Conservation (phyloP, 2,329 filamentous ascomycete genomes). For the Metarhizium album region DNA sequence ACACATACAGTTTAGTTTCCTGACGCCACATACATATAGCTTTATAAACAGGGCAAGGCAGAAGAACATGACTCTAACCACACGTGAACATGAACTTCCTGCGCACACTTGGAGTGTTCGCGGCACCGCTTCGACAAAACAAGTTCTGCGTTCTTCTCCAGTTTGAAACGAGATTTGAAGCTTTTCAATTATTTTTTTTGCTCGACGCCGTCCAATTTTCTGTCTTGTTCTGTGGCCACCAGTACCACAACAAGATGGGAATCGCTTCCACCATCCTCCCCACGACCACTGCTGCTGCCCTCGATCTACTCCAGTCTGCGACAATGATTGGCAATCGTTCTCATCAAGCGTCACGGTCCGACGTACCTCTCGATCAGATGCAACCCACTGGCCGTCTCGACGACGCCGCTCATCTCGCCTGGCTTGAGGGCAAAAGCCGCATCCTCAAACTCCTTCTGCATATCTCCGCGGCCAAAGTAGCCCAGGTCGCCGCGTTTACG, state of each 20-base stretch:
- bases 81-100: not conserved
- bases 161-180: not conserved
- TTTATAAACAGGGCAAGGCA: not conserved
- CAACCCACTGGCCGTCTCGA: constrained; percentile 87
- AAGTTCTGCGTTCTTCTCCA: too few species aligned
- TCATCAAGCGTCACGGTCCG: not conserved
- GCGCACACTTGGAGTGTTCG: not conserved
- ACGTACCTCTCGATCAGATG: constrained; percentile 88
- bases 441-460: constrained; percentile 98
- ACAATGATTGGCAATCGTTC: not conserved
- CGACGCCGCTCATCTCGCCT: constrained; percentile 75
- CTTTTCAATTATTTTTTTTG: not conserved
- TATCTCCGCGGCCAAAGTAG: constrained; percentile 87
- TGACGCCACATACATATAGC: not conserved
- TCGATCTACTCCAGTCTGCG: constrained; percentile 6
- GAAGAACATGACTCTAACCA: not conserved
- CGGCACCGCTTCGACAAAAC: too few species aligned
- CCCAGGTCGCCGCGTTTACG: constrained; percentile 90
- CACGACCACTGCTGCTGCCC: too few species aligned
- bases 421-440: constrained; percentile 83
- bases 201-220: not conserved
- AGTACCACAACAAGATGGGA: not conserved
- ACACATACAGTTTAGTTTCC: not conserved
- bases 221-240: not conserved
- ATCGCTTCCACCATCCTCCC: not conserved